Evolutionary conservation across 2,329 filamentous ascomycete species (phyloP).

Genomic region (Fusarium tuaranense): DNA sequence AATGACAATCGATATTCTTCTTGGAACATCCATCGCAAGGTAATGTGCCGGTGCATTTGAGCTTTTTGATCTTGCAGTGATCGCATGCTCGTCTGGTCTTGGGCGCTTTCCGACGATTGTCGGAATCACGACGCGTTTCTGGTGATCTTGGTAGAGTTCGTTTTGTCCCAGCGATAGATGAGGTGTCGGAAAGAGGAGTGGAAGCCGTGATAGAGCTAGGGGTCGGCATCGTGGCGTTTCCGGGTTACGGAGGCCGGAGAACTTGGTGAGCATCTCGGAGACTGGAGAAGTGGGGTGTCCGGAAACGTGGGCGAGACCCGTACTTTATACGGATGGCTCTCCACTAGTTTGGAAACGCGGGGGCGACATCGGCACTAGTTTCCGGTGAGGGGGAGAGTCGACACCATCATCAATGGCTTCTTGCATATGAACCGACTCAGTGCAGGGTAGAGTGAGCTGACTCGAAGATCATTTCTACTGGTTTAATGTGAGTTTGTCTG

Average conservation of each 20-base stretch:
- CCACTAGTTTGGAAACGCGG: neutral
- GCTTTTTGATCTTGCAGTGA: slow-evolving; percentile 53
- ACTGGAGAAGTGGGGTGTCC: neutral
- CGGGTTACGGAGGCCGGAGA: neutral
- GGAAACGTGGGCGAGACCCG: neutral
- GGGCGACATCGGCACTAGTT: neutral
- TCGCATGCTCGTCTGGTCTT: slow-evolving; percentile 56
- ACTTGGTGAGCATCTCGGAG: neutral
- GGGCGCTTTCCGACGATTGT: slow-evolving; percentile 32
- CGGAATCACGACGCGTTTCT: slow-evolving; percentile 14
- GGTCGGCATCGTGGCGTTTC: neutral
- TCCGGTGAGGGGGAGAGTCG: neutral
- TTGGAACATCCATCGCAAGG: slow-evolving; percentile 50
- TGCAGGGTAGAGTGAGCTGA: neutral
- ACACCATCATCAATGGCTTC: neutral
- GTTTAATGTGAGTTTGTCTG: neutral
- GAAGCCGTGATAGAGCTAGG: neutral
- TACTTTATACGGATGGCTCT: neutral
- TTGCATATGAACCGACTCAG: neutral
- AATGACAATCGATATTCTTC: slow-evolving; percentile 47
- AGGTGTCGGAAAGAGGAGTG: neutral
- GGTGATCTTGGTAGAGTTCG: slow-evolving; percentile 18
- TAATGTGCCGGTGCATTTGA: slow-evolving; percentile 52
- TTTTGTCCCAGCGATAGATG: slow-evolving; percentile 13
- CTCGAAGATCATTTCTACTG: neutral